Base-by-base conservation (phyloP, 164 flowering plant genomes). In the Akebia trifoliata region DNA sequence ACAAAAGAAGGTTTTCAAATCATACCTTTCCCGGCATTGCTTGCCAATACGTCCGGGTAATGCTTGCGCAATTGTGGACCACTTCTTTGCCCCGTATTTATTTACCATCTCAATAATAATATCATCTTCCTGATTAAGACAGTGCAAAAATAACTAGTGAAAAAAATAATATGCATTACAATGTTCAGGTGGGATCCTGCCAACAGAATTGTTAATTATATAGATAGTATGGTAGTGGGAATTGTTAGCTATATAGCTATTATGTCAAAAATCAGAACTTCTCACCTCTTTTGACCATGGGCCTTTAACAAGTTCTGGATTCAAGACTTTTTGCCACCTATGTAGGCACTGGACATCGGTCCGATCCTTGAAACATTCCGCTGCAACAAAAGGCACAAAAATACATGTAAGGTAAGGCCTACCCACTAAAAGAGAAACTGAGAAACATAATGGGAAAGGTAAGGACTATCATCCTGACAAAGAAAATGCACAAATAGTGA, bases 11-110 rank as follows among this genome's bases (percentile, higher is more conserved):
- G 29, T 35, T 21, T 61, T 32, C 40, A 8, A 53, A 32, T 9
- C 21, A 37, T 64, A 80, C 84, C 84, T 75, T 67, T 80, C 84
- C 26, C 84, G 70, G 24, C 84, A 80, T 54, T 80, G 84, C 66
- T 80, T 80, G 34, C 84, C 84, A 40, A 77, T 80, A 47, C 81
- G 76, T 42, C 84, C 79, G 44, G 84, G 81, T 30, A 80, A 60
- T 14, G 70, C 71, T 63, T 75, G 72, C 15, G 84, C 81, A 24
- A 80, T 73, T 26, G 73, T 67, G 30, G 79, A 75, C 84, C 84
- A 80, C 53, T 77, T 80, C 44, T 62, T 73, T 1, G 71, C 62
- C 26, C 82, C 80, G 54, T 60, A 62, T 62, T 66, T 75, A 5
- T 62, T 52, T 10, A 81, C 82, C 66, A 76, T 61, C 57, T 74